Evolutionary conservation across 805 yeast genomes (phyloP).

Genomic region (Pichia californica): DNA sequence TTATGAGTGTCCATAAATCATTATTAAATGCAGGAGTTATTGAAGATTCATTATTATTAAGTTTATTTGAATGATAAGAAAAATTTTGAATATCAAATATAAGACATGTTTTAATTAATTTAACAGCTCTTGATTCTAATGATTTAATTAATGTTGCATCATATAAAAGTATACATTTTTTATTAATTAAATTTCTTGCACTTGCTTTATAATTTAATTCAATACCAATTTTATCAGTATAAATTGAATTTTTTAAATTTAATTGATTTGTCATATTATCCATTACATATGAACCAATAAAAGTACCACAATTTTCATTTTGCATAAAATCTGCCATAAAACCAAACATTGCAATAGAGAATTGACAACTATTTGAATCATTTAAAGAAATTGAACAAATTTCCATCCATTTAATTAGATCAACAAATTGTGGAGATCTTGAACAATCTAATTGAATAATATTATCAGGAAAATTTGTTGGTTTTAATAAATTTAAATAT

Average conservation of each 20-base stretch:
- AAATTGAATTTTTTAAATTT: conserved; percentile 12
- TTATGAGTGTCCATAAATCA: conserved; percentile 23
- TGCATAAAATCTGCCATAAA: conserved; percentile 35
- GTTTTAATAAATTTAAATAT: conserved; percentile 25
- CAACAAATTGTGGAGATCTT: conserved; percentile 29
- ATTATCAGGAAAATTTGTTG: not conserved
- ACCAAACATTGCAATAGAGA: conserved; percentile 45
- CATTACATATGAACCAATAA: conserved; percentile 23
- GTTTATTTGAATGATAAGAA: conserved; percentile 18
- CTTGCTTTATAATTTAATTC: conserved; percentile 40
- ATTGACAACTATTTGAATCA: conserved; percentile 44
- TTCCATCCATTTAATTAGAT: conserved; percentile 51
- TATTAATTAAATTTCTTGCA: conserved; percentile 42
- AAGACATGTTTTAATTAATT: conserved; percentile 17
- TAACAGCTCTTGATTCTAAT: conserved; percentile 15
- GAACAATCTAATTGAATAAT: conserved; percentile 12
- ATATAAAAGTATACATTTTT: conserved; percentile 30
- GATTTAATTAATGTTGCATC: conserved; percentile 17
- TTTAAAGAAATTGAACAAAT: conserved; percentile 35
- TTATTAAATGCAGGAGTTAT: conserved; percentile 16
- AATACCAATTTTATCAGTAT: conserved; percentile 19
- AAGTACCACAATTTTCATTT: conserved; percentile 19
- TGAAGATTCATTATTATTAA: conserved; percentile 14
- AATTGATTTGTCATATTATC: conserved; percentile 19
- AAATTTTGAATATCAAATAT: conserved; percentile 21